A percentile compares a stretch with the other conserved stretches of the same genome.
phyloP scores from a whole-genome alignment of 176 grass and related monocot species.

The Oryza australiensis region DNA sequence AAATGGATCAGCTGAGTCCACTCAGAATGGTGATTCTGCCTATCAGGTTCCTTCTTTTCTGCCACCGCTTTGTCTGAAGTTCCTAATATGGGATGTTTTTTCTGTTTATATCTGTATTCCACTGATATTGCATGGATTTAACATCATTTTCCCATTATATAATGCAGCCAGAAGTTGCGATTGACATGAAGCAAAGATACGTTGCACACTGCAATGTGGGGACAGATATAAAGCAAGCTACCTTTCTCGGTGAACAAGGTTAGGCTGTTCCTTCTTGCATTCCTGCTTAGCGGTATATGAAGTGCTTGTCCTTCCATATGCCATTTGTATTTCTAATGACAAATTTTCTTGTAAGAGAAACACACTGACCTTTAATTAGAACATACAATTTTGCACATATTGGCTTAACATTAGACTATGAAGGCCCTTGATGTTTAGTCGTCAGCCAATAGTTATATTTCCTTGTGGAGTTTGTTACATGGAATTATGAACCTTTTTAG shows the following conservation, averaged over 20 bases:
- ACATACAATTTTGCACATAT: too few relatives aligned
- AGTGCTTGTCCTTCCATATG: neutral
- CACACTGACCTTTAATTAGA: neutral
- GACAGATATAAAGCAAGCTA: constrained; percentile 99
- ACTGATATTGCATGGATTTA: constrained; percentile 31
- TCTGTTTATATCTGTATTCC: neutral
- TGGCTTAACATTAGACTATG: constrained; percentile 1
- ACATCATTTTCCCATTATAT: constrained; percentile 20
- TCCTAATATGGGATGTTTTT: neutral
- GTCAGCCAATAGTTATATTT: constrained; percentile 14
- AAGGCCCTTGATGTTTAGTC: neutral
- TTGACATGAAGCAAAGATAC: constrained; percentile 99
- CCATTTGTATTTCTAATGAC: neutral
- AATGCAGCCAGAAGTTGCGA: constrained; percentile 75
- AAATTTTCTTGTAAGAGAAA: constrained; percentile 15
- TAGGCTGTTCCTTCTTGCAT: constrained; percentile 29
- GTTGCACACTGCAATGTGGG: constrained; percentile 91
- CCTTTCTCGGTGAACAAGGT: constrained; percentile 92
- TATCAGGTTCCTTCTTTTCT: constrained; percentile 56
- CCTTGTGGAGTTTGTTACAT: constrained; percentile 1
- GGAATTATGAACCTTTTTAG: neutral
- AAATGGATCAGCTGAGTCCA: constrained; percentile 43
- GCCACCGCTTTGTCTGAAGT: constrained; percentile 1
- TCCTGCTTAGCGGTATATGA: constrained; percentile 10
- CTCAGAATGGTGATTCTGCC: constrained; percentile 46